Conservation (phyloP, 441 rosid species). For the Kokia cookei region DNA sequence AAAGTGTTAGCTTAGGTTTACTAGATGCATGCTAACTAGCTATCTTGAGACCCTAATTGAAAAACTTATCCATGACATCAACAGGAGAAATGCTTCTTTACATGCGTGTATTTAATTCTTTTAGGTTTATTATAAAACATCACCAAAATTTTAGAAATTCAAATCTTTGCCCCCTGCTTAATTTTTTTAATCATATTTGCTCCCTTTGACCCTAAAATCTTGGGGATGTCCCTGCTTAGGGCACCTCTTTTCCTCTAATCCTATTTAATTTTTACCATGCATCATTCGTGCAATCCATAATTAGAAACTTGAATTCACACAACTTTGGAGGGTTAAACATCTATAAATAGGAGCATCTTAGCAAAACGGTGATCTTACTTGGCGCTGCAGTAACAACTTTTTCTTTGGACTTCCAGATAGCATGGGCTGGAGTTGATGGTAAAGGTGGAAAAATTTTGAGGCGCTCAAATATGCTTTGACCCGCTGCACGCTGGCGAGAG, state of each 20-base stretch:
- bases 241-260: not conserved
- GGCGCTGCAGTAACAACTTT: conserved; percentile 35
- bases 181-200: not conserved
- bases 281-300: not conserved
- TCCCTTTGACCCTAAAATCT: not conserved
- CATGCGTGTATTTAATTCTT: not conserved
- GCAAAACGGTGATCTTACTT: conserved; percentile 34
- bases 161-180: not conserved
- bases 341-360: not conserved
- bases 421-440: conserved; percentile 40
- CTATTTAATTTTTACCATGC: not conserved
- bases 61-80: not conserved
- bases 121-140: not conserved
- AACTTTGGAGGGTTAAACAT: not conserved
- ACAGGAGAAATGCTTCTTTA: not conserved
- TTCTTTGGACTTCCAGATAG: conserved; percentile 37
- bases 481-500: conserved; percentile 64
- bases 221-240: not conserved
- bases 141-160: not conserved
- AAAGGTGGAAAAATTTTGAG: conserved; percentile 68
- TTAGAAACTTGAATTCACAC: not conserved
- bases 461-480: conserved; percentile 57
- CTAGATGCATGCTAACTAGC: not conserved
- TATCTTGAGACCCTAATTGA: not conserved
- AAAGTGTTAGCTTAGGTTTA: not conserved